Evolutionary conservation across 2,329 filamentous ascomycete genomes (phyloP), one percentile per base, ranked within the genome.

Genomic region (Fusarium citri): DNA sequence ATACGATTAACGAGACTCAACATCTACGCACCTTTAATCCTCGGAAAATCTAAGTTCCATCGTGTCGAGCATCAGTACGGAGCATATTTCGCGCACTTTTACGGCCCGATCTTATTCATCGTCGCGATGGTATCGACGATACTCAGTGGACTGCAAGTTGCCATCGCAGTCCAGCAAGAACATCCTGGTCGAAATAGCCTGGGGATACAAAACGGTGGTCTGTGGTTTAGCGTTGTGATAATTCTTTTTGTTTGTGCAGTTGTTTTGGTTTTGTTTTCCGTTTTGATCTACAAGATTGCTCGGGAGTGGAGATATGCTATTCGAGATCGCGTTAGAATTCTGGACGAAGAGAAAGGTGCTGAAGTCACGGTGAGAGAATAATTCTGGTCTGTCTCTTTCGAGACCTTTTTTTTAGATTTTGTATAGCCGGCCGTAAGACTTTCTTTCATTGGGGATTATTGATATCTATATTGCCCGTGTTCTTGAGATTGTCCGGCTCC

Each of bases 381-480:
- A 2, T 37, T 6, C 0, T 37, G 31, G 16, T 37, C 28, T 15
- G 31, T 37, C 31, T n/a, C 31, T 37, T 18, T n/a, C 4, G 16
- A n/a, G 16, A n/a, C 16, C 5, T 37, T 37, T 37, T n/a, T 37
- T 34, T 10, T 18, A n/a, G 31, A 37, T n/a, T 37, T 37, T n/a
- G 9, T 37, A 37, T 37, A 11, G 31, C 16, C 23, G 9, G 49
- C 49, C 23, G 15, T n/a, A 22, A 43, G 31, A 37, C 22, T 15
- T 41, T 30, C 10, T 41, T 31, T 30, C 15, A 15, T 28, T 64
- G 40, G 34, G 12, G n/a, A 12, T 12, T 59, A 69, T 68, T 59
- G 42, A 20, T 69, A 71, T 68, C 53, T 58, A 57, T 43, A 47
- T 45, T 57, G 16, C 34, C 48, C 48, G 8, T 37, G 22, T 0